A percentile compares a stretch with the other conserved stretches of the same genome.
These are phyloP conservation scores for Dactylellina haptotyla DNA, from an alignment of 2,329 filamentous ascomycete species.

Conservation along the genomic window DNA sequence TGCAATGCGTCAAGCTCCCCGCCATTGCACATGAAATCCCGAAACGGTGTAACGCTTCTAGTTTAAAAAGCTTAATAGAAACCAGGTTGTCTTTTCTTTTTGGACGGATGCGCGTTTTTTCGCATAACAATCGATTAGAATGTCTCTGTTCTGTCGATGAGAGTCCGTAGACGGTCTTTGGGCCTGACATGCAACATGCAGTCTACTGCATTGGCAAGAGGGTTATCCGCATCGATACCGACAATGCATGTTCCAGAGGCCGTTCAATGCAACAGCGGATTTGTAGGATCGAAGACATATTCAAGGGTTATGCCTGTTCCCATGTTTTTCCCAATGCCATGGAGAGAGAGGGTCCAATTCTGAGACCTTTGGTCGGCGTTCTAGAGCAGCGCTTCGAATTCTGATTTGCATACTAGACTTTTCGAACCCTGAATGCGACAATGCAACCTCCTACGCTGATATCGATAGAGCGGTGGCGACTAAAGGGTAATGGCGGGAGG, in stretches of 20 bases:
- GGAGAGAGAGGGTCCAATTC: neutral
- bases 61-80: conserved; percentile 26
- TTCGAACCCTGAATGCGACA: no score
- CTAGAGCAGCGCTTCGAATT: no score
- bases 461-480: no score
- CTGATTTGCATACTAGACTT: no score
- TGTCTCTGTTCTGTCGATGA: neutral
- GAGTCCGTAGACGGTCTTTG: neutral
- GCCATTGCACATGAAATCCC: neutral
- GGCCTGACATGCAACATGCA: neutral
- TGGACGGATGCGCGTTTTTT: neutral
- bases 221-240: neutral
- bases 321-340: neutral
- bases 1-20: conserved; percentile 30
- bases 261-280: neutral
- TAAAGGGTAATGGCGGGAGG: no score
- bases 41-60: conserved; percentile 4
- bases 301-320: neutral
- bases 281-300: neutral
- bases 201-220: neutral
- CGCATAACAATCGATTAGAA: neutral
- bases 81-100: conserved; percentile 19
- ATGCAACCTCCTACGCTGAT: no score
- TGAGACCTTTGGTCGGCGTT: neutral
- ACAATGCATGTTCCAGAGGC: no score